phyloP scores from a whole-genome alignment of 495 filamentous ascomycete genomes.

The Penicillium odoratum region DNA sequence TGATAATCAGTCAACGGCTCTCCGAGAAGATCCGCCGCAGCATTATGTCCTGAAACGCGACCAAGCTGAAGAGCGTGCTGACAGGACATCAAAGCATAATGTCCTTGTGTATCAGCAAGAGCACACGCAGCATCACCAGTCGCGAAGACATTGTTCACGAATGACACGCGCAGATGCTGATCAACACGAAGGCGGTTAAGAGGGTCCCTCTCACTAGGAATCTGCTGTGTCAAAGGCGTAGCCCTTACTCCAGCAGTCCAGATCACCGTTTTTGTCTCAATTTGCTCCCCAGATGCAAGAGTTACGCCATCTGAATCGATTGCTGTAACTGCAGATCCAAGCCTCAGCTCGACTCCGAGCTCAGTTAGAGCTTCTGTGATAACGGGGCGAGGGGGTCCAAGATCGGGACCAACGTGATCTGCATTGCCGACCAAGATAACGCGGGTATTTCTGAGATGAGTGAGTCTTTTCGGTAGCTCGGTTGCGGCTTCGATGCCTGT shows the following conservation, averaged over 20 bases:
- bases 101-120: conserved; percentile 14
- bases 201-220: conserved; percentile 15
- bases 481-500: conserved; percentile 27
- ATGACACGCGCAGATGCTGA: conserved; percentile 19
- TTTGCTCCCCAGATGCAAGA: conserved; percentile 22
- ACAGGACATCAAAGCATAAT: conserved; percentile 30
- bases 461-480: conserved; percentile 21
- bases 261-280: conserved; percentile 21
- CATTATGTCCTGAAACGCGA: conserved; percentile 32
- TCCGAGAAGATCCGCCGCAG: conserved; percentile 24
- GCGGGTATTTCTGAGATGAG: conserved; percentile 7
- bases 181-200: conserved; percentile 18
- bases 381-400: conserved; percentile 20
- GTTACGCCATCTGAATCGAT: conserved; percentile 16
- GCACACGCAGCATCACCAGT: conserved; percentile 23
- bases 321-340: conserved; percentile 15
- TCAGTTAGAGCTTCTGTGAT: conserved; percentile 20
- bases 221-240: conserved; percentile 21
- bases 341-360: conserved; percentile 18
- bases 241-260: conserved; percentile 26
- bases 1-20: conserved; percentile 10
- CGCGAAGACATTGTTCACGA: conserved; percentile 9
- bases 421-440: conserved; percentile 21
- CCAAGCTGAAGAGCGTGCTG: conserved; percentile 35
- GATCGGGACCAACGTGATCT: conserved; percentile 15